A percentile compares a stretch with the other conserved stretches of the same genome.
Evolutionary conservation across 106 monocot species (phyloP).

Genomic region (Vanilla planifolia): DNA sequence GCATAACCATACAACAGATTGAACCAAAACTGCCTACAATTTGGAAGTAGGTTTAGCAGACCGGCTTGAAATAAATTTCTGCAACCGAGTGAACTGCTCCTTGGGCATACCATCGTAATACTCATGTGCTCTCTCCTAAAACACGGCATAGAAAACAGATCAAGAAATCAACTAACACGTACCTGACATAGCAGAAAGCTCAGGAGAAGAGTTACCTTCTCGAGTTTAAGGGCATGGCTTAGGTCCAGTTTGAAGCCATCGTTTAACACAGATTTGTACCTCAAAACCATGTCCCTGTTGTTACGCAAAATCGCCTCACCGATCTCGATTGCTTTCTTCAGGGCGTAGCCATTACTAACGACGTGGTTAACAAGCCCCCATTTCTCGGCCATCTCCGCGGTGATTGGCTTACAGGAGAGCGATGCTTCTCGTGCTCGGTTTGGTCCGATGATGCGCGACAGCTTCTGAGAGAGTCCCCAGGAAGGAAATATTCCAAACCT

Average conservation of each 20-base stretch:
- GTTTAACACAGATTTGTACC: constrained; percentile 78
- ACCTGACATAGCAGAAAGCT: background rate
- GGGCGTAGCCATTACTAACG: constrained; percentile 44
- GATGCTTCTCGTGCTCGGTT: constrained; percentile 76
- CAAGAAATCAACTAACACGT: background rate
- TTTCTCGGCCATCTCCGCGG: constrained; percentile 83
- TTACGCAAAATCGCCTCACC: constrained; percentile 66
- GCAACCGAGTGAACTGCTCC: constrained; percentile 84
- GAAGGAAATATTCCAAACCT: constrained; percentile 97
- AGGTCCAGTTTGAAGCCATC: constrained; percentile 84
- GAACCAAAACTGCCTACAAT: too few relatives aligned
- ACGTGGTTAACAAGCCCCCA: constrained; percentile 94
- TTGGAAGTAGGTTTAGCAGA: constrained; percentile 59
- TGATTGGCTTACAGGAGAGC: constrained; percentile 52
- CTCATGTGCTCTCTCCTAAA: constrained; percentile 76
- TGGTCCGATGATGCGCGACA: constrained; percentile 64
- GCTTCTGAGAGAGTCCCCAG: constrained; percentile 98
- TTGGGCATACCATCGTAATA: constrained; percentile 81
- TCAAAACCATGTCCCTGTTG: constrained; percentile 69
- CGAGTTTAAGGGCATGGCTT: constrained; percentile 52
- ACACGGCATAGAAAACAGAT: background rate
- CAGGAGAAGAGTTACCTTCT: constrained; percentile 47
- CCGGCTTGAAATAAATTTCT: constrained; percentile 63
- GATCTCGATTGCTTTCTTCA: constrained; percentile 71
- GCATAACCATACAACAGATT: too few relatives aligned